Evolutionary conservation across 2,329 filamentous ascomycete genomes (phyloP).

Genomic region (Pseudonectria foliicola): DNA sequence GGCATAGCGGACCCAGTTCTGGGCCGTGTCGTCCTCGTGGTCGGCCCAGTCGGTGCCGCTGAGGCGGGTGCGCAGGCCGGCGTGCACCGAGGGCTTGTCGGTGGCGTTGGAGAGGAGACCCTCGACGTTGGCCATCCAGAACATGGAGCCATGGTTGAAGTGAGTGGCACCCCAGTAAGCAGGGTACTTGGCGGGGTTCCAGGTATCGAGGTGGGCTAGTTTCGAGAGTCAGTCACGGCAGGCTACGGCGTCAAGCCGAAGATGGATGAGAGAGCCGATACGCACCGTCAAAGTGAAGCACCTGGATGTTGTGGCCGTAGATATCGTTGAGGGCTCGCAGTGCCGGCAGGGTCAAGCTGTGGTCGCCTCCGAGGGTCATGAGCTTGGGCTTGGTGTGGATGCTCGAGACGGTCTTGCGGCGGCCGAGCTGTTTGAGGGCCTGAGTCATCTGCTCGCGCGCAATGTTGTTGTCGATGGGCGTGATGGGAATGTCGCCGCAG

Average conservation of each 20-base stretch:
- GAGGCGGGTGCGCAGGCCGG: constrained; percentile 72
- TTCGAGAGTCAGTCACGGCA: constrained; percentile 1
- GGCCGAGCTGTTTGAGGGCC: constrained; percentile 64
- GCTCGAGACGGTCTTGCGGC: constrained; percentile 30
- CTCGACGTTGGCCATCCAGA: constrained; percentile 79
- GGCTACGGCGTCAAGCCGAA: no score
- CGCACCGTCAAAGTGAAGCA: constrained; percentile 63
- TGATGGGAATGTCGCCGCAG: constrained; percentile 85
- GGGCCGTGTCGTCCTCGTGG: constrained; percentile 63
- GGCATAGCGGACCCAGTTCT: constrained; percentile 73
- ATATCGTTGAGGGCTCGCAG: constrained; percentile 57
- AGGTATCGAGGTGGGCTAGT: constrained; percentile 67
- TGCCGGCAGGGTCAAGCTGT: constrained; percentile 63
- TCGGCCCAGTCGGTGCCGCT: constrained; percentile 57
- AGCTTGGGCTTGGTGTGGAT: constrained; percentile 43
- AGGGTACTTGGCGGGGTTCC: constrained; percentile 76
- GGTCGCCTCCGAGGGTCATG: constrained; percentile 66
- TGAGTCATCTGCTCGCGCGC: constrained; percentile 79
- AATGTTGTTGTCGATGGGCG: constrained; percentile 77
- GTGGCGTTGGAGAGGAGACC: constrained; percentile 66
- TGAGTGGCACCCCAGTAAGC: constrained; percentile 58
- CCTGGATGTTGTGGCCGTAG: constrained; percentile 56
- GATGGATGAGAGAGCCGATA: neutral
- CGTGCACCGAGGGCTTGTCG: constrained; percentile 69
- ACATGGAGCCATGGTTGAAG: constrained; percentile 88